These are phyloP conservation scores for Bipolaris gigantea DNA, from an alignment of 2,329 filamentous ascomycete species.

Conservation along the genomic window DNA sequence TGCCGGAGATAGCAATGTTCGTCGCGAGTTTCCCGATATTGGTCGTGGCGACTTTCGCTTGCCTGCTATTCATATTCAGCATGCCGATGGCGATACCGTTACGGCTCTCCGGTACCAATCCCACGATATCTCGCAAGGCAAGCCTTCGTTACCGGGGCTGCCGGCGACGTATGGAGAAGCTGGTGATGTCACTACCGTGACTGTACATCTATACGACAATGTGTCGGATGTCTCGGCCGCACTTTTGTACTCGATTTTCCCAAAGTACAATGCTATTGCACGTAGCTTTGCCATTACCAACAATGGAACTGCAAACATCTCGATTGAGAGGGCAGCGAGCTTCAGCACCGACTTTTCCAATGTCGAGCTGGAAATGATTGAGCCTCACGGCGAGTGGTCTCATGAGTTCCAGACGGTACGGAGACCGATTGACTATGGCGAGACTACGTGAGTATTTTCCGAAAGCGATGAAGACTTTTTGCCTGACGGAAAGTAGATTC, in stretches of 20 bases:
- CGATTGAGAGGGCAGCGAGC: conserved; percentile 61
- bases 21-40: conserved; percentile 66
- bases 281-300: conserved; percentile 65
- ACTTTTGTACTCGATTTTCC: conserved; percentile 66
- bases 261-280: conserved; percentile 62
- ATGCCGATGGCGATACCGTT: conserved; percentile 61
- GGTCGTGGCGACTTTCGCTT: conserved; percentile 65
- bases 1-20: conserved; percentile 53
- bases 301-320: conserved; percentile 56
- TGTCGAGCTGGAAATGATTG: conserved; percentile 63
- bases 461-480: background rate
- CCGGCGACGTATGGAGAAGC: conserved; percentile 62
- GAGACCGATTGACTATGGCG: conserved; percentile 60
- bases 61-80: conserved; percentile 63
- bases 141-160: conserved; percentile 59
- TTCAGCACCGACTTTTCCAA: conserved; percentile 64
- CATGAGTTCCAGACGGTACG: conserved; percentile 60
- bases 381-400: conserved; percentile 65
- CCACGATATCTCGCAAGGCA: conserved; percentile 58
- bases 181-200: conserved; percentile 60
- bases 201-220: conserved; percentile 61
- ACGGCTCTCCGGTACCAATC: conserved; percentile 62
- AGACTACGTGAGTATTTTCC: conserved; percentile 30
- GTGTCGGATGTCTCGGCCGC: conserved; percentile 61
- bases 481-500: conserved; percentile 52